Percentiles rank a stretch among this genome's conserved stretches.
Conservation (phyloP, 1,284 basidiomycete species). For the Heterobasidion parviporum region DNA sequence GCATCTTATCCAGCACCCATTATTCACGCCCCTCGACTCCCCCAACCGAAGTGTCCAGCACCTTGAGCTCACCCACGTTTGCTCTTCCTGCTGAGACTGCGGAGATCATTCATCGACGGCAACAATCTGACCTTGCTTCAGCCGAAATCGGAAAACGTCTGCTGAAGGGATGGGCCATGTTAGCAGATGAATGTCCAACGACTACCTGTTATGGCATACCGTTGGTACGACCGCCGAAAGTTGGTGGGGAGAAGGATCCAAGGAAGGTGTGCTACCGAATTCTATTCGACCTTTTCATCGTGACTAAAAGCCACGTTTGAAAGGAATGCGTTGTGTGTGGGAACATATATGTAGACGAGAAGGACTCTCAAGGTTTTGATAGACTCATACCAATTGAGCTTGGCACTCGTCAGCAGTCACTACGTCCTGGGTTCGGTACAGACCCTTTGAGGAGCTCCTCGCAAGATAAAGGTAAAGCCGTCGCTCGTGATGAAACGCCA, state of each 20-base stretch:
- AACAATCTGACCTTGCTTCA: slow-evolving; percentile 74
- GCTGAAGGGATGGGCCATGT: slow-evolving; percentile 78
- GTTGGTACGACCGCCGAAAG: slow-evolving; percentile 64
- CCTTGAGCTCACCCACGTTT: slow-evolving; percentile 52
- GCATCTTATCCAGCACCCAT: slow-evolving; percentile 37
- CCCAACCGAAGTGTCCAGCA: slow-evolving; percentile 60
- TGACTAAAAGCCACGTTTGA: neutral
- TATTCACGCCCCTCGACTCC: slow-evolving; percentile 61
- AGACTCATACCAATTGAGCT: slow-evolving; percentile 30
- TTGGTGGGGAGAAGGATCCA: slow-evolving; percentile 49
- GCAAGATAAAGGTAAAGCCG: slow-evolving; percentile 10
- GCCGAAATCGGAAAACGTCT: slow-evolving; percentile 68
- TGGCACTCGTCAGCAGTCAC: slow-evolving; percentile 3
- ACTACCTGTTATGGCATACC: slow-evolving; percentile 62
- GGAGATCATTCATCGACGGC: slow-evolving; percentile 55
- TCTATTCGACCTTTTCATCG: neutral
- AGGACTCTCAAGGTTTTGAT: slow-evolving; percentile 41
- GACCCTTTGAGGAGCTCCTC: neutral
- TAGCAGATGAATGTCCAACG: slow-evolving; percentile 73
- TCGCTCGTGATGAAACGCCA: slow-evolving; percentile 1
- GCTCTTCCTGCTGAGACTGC: slow-evolving; percentile 53
- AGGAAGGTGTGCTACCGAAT: slow-evolving; percentile 41
- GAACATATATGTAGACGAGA: slow-evolving; percentile 47
- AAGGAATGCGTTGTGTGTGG: slow-evolving; percentile 78
- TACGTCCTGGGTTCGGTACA: neutral